phyloP scores from a whole-genome alignment of 2,329 filamentous ascomycete genomes.

The Aotearoamyces nothofagi region DNA sequence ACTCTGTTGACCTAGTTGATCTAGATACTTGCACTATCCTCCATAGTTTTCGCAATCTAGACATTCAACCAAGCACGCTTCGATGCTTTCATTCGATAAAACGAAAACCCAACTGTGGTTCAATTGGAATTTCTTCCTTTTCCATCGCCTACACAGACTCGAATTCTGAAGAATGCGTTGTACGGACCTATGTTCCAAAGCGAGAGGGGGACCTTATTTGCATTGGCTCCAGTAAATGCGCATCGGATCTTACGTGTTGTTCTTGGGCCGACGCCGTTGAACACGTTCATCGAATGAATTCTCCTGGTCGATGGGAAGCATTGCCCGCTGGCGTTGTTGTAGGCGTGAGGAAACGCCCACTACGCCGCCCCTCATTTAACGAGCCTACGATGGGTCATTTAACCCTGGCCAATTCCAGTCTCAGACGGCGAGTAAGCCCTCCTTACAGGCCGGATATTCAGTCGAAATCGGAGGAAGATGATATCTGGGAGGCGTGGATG shows the following conservation, averaged over 20 bases:
- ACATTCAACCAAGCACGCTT: slow-evolving; percentile 42
- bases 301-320: slow-evolving; percentile 51
- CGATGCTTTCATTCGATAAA: slow-evolving; percentile 40
- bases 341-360: slow-evolving; percentile 36
- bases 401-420: slow-evolving; percentile 4
- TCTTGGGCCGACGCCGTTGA: slow-evolving; percentile 36
- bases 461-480: slow-evolving; percentile 10
- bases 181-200: slow-evolving; percentile 45
- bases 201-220: slow-evolving; percentile 40
- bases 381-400: neutral
- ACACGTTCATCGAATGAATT: slow-evolving; percentile 35
- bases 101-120: slow-evolving; percentile 35
- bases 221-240: slow-evolving; percentile 29
- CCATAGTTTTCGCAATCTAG: slow-evolving; percentile 44
- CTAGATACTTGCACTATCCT: slow-evolving; percentile 37
- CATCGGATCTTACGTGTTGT: slow-evolving; percentile 28
- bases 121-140: slow-evolving; percentile 42
- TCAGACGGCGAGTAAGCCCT: slow-evolving; percentile 11
- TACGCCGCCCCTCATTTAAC: neutral
- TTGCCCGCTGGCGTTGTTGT: slow-evolving; percentile 44
- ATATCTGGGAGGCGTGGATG: slow-evolving; percentile 37
- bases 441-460: slow-evolving; percentile 1
- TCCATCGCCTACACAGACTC: slow-evolving; percentile 46
- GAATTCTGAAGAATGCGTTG: slow-evolving; percentile 43
- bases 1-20: slow-evolving; percentile 45